Evolutionary conservation across 768 basidiomycete species (phyloP).

Genomic region (Suillus discolor): DNA sequence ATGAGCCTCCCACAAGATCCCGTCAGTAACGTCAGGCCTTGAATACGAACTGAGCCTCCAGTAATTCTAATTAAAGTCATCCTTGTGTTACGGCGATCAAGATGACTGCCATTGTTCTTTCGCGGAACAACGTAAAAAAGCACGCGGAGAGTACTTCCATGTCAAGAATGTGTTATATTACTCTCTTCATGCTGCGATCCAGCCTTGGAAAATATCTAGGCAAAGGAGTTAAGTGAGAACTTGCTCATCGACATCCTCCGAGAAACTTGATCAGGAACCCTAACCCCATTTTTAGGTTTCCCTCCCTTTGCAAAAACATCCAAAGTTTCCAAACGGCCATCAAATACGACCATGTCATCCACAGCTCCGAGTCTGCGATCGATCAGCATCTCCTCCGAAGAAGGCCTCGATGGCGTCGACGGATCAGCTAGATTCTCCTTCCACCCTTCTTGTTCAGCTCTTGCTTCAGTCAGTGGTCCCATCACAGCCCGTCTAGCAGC

Average conservation of each 20-base stretch:
- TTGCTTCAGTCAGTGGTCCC: constrained; percentile 80
- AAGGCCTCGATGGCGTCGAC: constrained; percentile 64
- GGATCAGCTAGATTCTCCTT: constrained; percentile 70
- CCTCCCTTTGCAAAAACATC: neutral
- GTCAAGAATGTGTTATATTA: neutral
- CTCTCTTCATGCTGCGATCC: neutral
- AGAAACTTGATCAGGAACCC: neutral
- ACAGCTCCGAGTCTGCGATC: neutral
- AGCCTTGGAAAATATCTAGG: neutral
- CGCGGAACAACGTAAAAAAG: neutral
- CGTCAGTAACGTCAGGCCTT: neutral
- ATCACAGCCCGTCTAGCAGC: constrained; percentile 70
- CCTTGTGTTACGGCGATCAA: neutral
- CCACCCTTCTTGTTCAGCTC: constrained; percentile 36
- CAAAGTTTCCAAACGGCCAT: neutral
- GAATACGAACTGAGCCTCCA: neutral
- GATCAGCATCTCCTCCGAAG: constrained; percentile 52
- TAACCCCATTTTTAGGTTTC: constrained; percentile 9
- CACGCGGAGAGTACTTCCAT: neutral
- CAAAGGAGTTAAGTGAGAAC: neutral
- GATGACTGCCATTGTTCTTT: neutral
- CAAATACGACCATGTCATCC: neutral
- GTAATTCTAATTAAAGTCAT: neutral
- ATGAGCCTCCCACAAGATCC: neutral
- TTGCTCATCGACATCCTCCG: neutral